phyloP scores from a whole-genome alignment of 768 basidiomycete species.

The Boletus subparvulus region DNA sequence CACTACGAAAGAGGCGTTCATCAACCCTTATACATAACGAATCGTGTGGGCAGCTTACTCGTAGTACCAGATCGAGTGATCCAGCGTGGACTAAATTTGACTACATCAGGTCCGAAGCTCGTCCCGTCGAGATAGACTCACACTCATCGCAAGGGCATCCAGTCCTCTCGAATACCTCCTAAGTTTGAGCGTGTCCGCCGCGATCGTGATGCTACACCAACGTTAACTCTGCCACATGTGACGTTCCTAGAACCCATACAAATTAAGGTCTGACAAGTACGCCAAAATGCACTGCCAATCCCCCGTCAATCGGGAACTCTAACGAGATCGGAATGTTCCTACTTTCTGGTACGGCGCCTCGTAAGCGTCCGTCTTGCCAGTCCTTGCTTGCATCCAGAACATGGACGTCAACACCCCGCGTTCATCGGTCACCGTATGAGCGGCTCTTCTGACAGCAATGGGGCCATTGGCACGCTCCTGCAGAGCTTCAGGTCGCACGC shows the following conservation, averaged over 20 bases:
- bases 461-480: conserved; percentile 72
- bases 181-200: conserved; percentile 53
- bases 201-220: conserved; percentile 52
- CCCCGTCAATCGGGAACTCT: conserved; percentile 1
- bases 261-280: conserved; percentile 75
- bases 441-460: conserved; percentile 60
- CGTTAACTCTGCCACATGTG: conserved; percentile 4
- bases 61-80: conserved; percentile 82
- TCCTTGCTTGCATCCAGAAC: conserved; percentile 81
- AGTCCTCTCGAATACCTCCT: conserved; percentile 49
- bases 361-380: conserved; percentile 54
- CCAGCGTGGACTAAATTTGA: conserved; percentile 51
- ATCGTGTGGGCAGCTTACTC: conserved; percentile 42
- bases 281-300: conserved; percentile 67
- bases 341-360: conserved; percentile 78
- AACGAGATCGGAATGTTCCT: not conserved
- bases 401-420: conserved; percentile 54
- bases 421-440: conserved; percentile 38
- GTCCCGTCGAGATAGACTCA: conserved; percentile 34
- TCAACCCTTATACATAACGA: not conserved
- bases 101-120: conserved; percentile 8
- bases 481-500: conserved; percentile 28
- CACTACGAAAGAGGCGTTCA: conserved; percentile 38
- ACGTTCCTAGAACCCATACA: conserved; percentile 48
- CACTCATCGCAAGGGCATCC: conserved; percentile 59